A percentile compares a stretch with the other conserved stretches of the same genome.
Evolutionary conservation across 805 yeast species (phyloP).

Genomic region (Candida nanaspora): DNA sequence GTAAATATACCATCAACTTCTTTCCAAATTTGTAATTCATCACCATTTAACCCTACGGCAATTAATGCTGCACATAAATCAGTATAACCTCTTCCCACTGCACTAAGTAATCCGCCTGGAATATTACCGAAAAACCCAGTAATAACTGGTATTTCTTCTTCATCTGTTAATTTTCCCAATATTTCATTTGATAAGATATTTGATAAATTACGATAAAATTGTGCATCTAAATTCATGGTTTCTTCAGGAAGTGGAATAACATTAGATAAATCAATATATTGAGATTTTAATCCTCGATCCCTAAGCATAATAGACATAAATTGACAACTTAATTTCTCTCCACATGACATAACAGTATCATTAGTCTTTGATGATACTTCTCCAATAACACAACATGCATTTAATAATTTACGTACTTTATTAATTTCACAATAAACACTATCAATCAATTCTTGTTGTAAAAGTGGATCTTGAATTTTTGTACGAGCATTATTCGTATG

Average conservation of each 20-base stretch:
- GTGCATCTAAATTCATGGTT: conserved; percentile 48
- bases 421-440: conserved; percentile 63
- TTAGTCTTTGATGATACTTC: conserved; percentile 84
- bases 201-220: conserved; percentile 53
- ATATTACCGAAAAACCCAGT: conserved; percentile 94
- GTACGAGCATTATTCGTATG: conserved; percentile 67
- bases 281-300: conserved; percentile 73
- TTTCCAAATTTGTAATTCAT: conserved; percentile 96
- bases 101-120: conserved; percentile 91
- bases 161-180: conserved; percentile 24
- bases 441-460: conserved; percentile 46
- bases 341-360: conserved; percentile 86
- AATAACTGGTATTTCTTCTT: conserved; percentile 63
- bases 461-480: conserved; percentile 35
- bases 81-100: conserved; percentile 97
- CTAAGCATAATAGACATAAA: conserved; percentile 82
- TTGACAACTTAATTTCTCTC: conserved; percentile 87
- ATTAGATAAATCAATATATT: conserved; percentile 70
- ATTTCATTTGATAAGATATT: conserved; percentile 45
- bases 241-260: conserved; percentile 59
- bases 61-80: conserved; percentile 95
- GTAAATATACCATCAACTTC: conserved; percentile 99
- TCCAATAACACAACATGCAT: conserved; percentile 87
- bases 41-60: conserved; percentile 89
- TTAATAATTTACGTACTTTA: conserved; percentile 59